These are phyloP conservation scores for Bolboschoenus planiculmis DNA, from an alignment of 176 grass and related monocot genomes.

Conservation along the genomic window DNA sequence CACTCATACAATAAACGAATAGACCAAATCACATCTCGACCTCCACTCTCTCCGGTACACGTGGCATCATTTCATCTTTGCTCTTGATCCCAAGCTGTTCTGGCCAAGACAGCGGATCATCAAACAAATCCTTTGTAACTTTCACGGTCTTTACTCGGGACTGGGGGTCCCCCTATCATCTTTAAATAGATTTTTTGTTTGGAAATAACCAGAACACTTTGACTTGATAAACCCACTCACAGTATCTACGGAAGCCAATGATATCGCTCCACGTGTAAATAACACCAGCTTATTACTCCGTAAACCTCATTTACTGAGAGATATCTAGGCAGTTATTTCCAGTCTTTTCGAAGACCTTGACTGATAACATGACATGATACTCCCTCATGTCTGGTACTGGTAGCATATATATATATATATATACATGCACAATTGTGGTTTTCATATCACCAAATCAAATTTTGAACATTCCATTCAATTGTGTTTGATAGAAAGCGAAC, in stretches of 20 bases:
- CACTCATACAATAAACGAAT: background rate
- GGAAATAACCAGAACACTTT: background rate
- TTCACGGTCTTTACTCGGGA: background rate
- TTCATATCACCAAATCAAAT: background rate
- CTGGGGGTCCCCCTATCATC: background rate
- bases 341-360: background rate
- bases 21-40: background rate
- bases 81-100: background rate
- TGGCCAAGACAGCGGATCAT: background rate
- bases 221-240: background rate
- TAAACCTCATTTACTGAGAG: background rate
- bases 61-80: background rate
- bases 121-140: background rate
- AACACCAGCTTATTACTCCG: background rate
- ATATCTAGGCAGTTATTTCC: background rate
- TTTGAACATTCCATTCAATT: background rate
- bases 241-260: background rate
- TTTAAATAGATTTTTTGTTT: background rate
- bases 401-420: background rate
- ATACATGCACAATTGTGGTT: background rate
- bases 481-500: background rate
- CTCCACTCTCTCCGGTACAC: background rate
- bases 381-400: background rate
- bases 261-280: background rate
- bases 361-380: background rate